Conservation (phyloP, 2,329 filamentous ascomycete species). For the Xylariaceae sp. region DNA sequence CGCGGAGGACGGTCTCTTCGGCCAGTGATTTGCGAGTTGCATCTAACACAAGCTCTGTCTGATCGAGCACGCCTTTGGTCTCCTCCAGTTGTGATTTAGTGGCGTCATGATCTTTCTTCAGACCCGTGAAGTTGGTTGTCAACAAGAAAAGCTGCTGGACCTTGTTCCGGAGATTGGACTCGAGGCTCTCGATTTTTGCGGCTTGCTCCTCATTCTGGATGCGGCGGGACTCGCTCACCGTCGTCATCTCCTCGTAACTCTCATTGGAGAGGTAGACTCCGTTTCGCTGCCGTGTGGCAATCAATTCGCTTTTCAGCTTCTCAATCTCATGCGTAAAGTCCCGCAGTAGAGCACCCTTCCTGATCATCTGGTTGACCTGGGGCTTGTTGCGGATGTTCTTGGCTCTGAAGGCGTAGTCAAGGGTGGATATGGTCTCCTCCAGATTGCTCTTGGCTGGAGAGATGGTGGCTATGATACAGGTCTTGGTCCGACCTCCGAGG, state of each 20-base stretch:
- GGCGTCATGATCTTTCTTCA: slow-evolving; percentile 86
- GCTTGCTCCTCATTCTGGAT: slow-evolving; percentile 90
- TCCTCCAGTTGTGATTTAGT: slow-evolving; percentile 68
- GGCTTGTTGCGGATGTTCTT: slow-evolving; percentile 99
- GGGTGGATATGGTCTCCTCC: slow-evolving; percentile 95
- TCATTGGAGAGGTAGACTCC: slow-evolving; percentile 91
- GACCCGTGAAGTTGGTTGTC: slow-evolving; percentile 76
- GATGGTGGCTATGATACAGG: slow-evolving; percentile 95
- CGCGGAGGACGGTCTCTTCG: slow-evolving; percentile 73
- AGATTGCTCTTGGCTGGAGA: slow-evolving; percentile 93
- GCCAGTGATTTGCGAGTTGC: slow-evolving; percentile 70
- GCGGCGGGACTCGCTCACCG: slow-evolving; percentile 83
- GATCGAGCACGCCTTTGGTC: slow-evolving; percentile 74
- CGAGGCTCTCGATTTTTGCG: slow-evolving; percentile 87
- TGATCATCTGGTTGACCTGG: slow-evolving; percentile 85
- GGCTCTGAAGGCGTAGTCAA: slow-evolving; percentile 95
- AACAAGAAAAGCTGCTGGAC: slow-evolving; percentile 85
- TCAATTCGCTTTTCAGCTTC: slow-evolving; percentile 87
- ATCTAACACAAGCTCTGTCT: slow-evolving; percentile 78
- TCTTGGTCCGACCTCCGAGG: slow-evolving; percentile 90
- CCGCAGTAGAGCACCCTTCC: slow-evolving; percentile 84
- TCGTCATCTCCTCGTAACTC: slow-evolving; percentile 82
- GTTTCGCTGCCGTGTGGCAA: slow-evolving; percentile 86
- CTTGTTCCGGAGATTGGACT: slow-evolving; percentile 85
- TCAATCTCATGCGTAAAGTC: slow-evolving; percentile 94